These are phyloP conservation scores for Globisporangium recalcitrans DNA, from an alignment of 352 stramenopile genomes.

Conservation along the genomic window DNA sequence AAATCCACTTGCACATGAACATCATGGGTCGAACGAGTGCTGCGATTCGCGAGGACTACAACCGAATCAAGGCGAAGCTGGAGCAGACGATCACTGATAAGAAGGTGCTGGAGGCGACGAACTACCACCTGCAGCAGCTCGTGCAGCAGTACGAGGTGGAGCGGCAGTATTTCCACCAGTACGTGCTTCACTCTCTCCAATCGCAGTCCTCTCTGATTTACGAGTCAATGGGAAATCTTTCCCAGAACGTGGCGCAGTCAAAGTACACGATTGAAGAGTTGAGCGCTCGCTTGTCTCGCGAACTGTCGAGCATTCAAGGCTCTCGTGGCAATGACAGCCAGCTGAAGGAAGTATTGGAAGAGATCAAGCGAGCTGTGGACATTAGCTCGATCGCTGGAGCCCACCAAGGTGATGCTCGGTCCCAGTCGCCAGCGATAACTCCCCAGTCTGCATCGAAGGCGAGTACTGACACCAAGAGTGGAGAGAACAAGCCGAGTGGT, in stretches of 20 bases:
- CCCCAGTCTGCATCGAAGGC: conserved; percentile 5
- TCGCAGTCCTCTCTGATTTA: conserved; percentile 22
- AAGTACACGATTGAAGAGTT: conserved; percentile 22
- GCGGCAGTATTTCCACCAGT: conserved; percentile 29
- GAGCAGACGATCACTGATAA: conserved; percentile 35
- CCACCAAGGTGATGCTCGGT: not conserved
- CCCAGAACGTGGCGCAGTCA: conserved; percentile 18
- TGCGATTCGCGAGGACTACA: conserved; percentile 32
- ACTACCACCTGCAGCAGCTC: conserved; percentile 21
- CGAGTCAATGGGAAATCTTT: conserved; percentile 20
- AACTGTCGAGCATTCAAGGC: conserved; percentile 17
- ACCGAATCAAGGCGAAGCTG: conserved; percentile 28
- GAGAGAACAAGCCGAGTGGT: not conserved
- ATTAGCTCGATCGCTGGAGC: not conserved
- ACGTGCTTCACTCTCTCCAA: conserved; percentile 25
- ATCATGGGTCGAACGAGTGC: conserved; percentile 36
- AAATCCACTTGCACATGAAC: conserved; percentile 39
- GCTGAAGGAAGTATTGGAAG: conserved; percentile 16
- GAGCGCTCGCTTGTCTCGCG: conserved; percentile 12
- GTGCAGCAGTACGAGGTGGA: conserved; percentile 32
- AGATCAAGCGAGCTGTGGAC: conserved; percentile 19
- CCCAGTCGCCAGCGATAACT: conserved; percentile 4
- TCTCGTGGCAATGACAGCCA: conserved; percentile 15
- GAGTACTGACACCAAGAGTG: not conserved
- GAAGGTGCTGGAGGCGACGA: conserved; percentile 24